Evolutionary conservation across 2,329 filamentous ascomycete species (phyloP).

Genomic region (Calonectria hawksworthii): DNA sequence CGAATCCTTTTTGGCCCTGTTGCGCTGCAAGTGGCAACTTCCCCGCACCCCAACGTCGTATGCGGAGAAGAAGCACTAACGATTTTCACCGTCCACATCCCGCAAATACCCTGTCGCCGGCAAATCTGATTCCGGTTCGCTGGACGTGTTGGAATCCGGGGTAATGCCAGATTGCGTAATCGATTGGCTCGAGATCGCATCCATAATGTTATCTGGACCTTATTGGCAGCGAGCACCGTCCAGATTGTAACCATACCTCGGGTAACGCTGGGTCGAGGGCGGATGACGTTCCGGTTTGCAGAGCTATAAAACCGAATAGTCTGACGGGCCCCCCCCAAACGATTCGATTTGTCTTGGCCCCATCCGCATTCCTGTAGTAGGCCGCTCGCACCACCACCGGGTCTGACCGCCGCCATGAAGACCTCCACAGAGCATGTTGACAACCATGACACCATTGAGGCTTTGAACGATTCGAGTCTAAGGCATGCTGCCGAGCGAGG

Average conservation of each 20-base stretch:
- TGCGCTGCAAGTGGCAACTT: neutral
- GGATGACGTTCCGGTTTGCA: neutral
- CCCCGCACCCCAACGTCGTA: neutral
- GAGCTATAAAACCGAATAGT: slow-evolving; percentile 1
- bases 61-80: neutral
- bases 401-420: neutral
- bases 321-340: neutral
- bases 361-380: neutral
- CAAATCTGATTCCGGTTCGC: slow-evolving; percentile 18
- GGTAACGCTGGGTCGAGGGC: neutral
- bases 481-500: slow-evolving; percentile 16
- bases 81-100: neutral
- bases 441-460: slow-evolving; percentile 23
- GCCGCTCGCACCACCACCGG: neutral
- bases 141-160: neutral
- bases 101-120: neutral
- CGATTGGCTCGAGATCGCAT: neutral
- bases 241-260: neutral
- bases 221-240: neutral
- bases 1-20: neutral
- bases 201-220: neutral
- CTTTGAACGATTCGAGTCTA: slow-evolving; percentile 18
- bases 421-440: neutral
- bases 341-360: neutral
- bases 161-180: slow-evolving; percentile 19